Base-by-base conservation (phyloP, 2,329 filamentous ascomycete genomes). In the Chaetomiaceae sp. region DNA sequence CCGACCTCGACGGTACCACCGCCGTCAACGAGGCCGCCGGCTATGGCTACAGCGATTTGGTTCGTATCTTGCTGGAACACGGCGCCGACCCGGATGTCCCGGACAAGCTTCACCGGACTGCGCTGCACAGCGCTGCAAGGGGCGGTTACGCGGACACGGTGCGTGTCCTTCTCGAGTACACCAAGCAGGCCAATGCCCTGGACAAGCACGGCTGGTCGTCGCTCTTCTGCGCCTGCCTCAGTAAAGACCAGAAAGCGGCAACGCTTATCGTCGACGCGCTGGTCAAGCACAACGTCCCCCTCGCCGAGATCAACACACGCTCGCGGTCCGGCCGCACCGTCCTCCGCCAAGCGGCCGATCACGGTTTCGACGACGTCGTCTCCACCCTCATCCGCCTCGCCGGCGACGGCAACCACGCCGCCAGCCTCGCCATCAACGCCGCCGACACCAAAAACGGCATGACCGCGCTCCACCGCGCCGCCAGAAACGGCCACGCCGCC, bases 391-490 rank as follows among this genome's bases (percentile, higher is more conserved):
- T 53, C 35, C 26, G 37, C 2, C 24, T 48, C 2, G 47, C 52
- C 37, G 9, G 22, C 1, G 46, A 45, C 18, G 24, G 34, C 7
- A 34, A 50, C 30, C 33, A 45, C 34, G 2, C 36, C 19, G 32
- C 32, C 18, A 18, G n/a, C 20, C 42, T 53, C 5, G 30, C n/a
- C 18, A 42, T 56, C 42, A 37, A 57, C 35, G 20, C 38, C 2
- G 35, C 12, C 1, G 53, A 57, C 45, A 45, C 41, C 24, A 51
- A 49, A 19, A 54, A 53, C 14, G 40, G 47, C 30, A 48, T 51
- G 46, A 44, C 53, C 2, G 15, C 55, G 2, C 46, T 57, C 14
- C 55, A 57, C 39, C 51, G 53, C 18, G 55, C 55, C 12, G 50
- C 55, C 9, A 10, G 38, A 18, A 19, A 41, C 27, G 55, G 55